Base-by-base conservation (phyloP, 495 filamentous ascomycete species). In the Penicillium waksmanii region DNA sequence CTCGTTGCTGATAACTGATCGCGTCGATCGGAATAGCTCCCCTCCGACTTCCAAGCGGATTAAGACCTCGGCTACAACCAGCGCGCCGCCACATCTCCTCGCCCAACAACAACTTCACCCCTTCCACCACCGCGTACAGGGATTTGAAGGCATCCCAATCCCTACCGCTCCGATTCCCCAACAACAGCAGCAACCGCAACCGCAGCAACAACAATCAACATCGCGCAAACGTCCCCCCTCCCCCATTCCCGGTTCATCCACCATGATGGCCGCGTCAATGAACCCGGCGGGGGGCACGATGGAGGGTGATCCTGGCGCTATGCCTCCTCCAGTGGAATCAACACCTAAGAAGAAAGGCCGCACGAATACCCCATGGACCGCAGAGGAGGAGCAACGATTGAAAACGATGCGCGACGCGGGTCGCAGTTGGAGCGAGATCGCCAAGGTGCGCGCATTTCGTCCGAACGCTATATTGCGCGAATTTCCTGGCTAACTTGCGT, bases 321-420 rank as follows among this genome's bases (percentile, higher is more conserved):
- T 62, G 17, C 60, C 61, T 21, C 61, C 73, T 23, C 49, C 75
- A 12, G 60, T 76, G 19, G 73, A 79, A 56, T 73, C 80, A 9
- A 84, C 88, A 2, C 87, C 89, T 0, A 85, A 85, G 49, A 97
- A 96, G 80, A 96, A 96, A 79, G 93, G 91, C 63, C 79, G 95
- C 59, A 98, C 95, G 15, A 98, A 98, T 68, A 98, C 95, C 6
- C 95, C 95, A 10, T 98, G 95, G 95, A 96, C 93, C 0, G 91
- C 95, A 3, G 89, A 88, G 27, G 95, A 98, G 73, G 95, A 98
- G 76, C 89, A 93, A 73, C 77, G 92, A 51, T 75, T 98, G 66
- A 97, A 97, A 83, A 82, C 80, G 52, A 92, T 98, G 94, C 85
- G 95, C 58, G 95, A 98, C 74, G 85, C 89, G 1, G 94, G 94